These are phyloP conservation scores for Lentinula aciculospora DNA, from an alignment of 768 basidiomycete species.

Conservation along the genomic window DNA sequence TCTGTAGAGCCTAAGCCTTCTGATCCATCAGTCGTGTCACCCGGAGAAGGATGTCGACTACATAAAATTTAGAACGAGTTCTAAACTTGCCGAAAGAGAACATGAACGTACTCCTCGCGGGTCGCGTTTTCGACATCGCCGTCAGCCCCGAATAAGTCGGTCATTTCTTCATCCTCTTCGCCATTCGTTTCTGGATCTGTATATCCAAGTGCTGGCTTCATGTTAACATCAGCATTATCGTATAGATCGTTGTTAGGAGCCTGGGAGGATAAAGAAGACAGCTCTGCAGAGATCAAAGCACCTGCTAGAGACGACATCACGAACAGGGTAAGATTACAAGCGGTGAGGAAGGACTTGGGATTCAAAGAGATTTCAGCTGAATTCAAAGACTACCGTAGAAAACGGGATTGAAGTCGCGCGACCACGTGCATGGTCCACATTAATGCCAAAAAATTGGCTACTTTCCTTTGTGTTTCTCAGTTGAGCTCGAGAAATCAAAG, in stretches of 20 bases:
- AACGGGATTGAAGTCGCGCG: background rate
- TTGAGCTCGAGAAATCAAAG: background rate
- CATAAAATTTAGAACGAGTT: background rate
- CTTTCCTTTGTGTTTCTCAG: background rate
- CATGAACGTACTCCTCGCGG: background rate
- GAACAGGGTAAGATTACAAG: background rate
- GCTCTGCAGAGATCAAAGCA: slow-evolving; percentile 35
- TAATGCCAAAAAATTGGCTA: background rate
- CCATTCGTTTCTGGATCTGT: slow-evolving; percentile 17
- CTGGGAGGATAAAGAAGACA: background rate
- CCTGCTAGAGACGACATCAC: slow-evolving; percentile 58
- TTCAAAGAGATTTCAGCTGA: background rate
- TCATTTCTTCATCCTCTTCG: slow-evolving; percentile 54
- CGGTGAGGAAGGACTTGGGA: slow-evolving; percentile 2
- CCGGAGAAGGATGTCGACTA: background rate
- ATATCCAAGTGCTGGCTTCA: slow-evolving; percentile 13
- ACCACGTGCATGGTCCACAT: background rate
- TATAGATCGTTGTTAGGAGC: slow-evolving; percentile 25
- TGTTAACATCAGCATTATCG: slow-evolving; percentile 18
- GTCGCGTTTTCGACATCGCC: slow-evolving; percentile 28
- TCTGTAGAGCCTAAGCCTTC: slow-evolving; percentile 46
- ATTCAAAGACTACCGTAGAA: slow-evolving; percentile 2
- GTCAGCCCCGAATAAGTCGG: slow-evolving; percentile 78
- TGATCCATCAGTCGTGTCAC: slow-evolving; percentile 38
- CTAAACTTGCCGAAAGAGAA: background rate